Percentiles rank a stretch among this genome's conserved stretches.
phyloP scores from a whole-genome alignment of 495 filamentous ascomycete species.

The Pyrenula massariospora region DNA sequence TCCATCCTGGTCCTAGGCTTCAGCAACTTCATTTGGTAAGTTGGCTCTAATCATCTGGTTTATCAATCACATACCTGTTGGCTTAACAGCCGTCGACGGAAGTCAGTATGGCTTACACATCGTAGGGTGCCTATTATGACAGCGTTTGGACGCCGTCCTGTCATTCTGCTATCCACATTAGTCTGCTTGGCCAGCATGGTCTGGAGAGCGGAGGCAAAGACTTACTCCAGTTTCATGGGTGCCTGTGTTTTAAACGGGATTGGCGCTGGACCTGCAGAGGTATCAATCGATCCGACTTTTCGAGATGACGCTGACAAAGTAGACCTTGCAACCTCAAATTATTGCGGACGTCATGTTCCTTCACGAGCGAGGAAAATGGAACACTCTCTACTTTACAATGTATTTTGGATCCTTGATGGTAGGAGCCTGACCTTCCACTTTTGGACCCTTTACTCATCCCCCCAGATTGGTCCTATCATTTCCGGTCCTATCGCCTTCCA shows the following conservation, averaged over 20 bases:
- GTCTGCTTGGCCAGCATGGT: conserved; percentile 44
- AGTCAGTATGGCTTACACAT: no score
- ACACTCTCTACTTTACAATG: conserved; percentile 52
- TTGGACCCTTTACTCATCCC: conserved; percentile 2
- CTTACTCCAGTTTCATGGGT: conserved; percentile 49
- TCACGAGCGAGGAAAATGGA: conserved; percentile 53
- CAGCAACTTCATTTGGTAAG: conserved; percentile 48
- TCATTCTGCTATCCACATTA: conserved; percentile 41
- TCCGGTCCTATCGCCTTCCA: conserved; percentile 45
- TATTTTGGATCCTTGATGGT: conserved; percentile 33
- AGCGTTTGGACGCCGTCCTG: conserved; percentile 44
- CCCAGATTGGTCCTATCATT: conserved; percentile 41
- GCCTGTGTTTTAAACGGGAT: conserved; percentile 50
- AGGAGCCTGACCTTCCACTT: conserved; percentile 1
- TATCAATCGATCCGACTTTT: conserved; percentile 3
- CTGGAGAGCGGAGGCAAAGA: conserved; percentile 46
- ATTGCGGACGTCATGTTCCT: conserved; percentile 58
- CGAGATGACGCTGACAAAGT: neutral
- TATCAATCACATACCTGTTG: neutral
- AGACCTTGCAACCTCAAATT: conserved; percentile 50
- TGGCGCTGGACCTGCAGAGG: conserved; percentile 39
- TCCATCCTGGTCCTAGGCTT: conserved; percentile 52
- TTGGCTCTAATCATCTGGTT: neutral
- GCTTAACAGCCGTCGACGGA: no score
- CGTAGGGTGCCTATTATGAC: conserved; percentile 46